Evolutionary conservation across 148 eudicot species (phyloP).

Genomic region (Nepenthes mirabilis): DNA sequence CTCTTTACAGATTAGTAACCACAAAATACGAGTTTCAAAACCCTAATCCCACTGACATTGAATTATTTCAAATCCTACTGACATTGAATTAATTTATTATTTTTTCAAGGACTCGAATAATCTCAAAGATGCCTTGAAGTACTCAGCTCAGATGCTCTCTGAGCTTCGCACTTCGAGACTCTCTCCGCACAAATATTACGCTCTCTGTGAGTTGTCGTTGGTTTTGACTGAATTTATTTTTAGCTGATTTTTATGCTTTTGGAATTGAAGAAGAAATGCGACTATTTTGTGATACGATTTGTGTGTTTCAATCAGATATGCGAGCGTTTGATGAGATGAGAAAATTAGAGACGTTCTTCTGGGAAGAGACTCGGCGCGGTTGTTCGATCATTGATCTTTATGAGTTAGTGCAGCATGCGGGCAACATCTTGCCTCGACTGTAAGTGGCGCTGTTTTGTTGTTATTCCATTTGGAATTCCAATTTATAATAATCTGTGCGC

Average conservation of each 20-base stretch:
- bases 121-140: constrained; percentile 88
- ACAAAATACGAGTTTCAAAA: constrained; percentile 5
- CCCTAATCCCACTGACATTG: constrained; percentile 29
- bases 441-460: constrained; percentile 19
- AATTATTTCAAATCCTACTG: too few relatives aligned
- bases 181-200: constrained; percentile 94
- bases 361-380: constrained; percentile 80
- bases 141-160: constrained; percentile 95
- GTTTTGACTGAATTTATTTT: background rate
- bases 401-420: constrained; percentile 96
- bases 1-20: background rate
- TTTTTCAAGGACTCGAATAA: constrained; percentile 68
- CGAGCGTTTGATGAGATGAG: constrained; percentile 97
- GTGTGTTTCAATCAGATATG: constrained; percentile 51
- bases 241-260: constrained; percentile 1
- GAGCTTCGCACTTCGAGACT: constrained; percentile 97
- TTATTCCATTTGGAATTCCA: too few relatives aligned
- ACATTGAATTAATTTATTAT: background rate
- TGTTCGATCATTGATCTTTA: constrained; percentile 87
- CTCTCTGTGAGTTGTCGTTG: constrained; percentile 43
- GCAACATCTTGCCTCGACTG: constrained; percentile 94
- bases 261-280: background rate
- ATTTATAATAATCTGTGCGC: too few relatives aligned
- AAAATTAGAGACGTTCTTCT: constrained; percentile 79
- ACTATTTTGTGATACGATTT: background rate